These are phyloP conservation scores for Lentinula lateritia DNA, from an alignment of 768 basidiomycete genomes.

Conservation along the genomic window DNA sequence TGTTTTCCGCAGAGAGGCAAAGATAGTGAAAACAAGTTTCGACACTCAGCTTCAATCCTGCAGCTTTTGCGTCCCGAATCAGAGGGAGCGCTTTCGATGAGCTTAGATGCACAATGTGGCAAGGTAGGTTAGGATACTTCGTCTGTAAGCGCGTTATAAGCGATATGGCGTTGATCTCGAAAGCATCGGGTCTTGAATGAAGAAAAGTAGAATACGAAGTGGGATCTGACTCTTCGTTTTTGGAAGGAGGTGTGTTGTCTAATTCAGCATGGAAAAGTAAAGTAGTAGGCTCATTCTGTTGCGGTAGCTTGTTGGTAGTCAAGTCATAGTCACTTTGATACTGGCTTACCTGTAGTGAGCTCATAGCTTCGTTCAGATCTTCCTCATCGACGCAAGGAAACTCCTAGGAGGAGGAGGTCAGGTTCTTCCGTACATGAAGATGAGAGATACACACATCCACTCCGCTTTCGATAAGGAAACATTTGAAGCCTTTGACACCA, in stretches of 20 bases:
- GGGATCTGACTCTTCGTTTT: conserved; percentile 18
- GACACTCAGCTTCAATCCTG: conserved; percentile 72
- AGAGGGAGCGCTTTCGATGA: conserved; percentile 75
- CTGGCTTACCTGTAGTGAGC: conserved; percentile 57
- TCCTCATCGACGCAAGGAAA: conserved; percentile 80
- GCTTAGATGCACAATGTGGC: conserved; percentile 95
- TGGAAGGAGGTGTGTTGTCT: conserved; percentile 22
- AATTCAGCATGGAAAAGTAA: conserved; percentile 94
- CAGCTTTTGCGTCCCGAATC: conserved; percentile 61
- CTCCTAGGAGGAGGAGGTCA: conserved; percentile 47
- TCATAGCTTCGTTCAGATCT: conserved; percentile 69
- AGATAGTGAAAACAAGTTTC: conserved; percentile 99
- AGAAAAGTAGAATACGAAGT: conserved; percentile 78
- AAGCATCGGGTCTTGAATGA: conserved; percentile 69
- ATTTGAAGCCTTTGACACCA: conserved; percentile 95
- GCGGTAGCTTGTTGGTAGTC: neutral
- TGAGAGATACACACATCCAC: conserved; percentile 59
- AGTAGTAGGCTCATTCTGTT: conserved; percentile 59
- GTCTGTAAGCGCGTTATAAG: conserved; percentile 65
- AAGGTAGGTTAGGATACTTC: conserved; percentile 61
- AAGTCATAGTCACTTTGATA: neutral
- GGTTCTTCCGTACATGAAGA: conserved; percentile 8
- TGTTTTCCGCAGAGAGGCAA: conserved; percentile 62
- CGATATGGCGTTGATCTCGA: conserved; percentile 79
- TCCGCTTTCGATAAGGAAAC: conserved; percentile 93